A percentile compares a stretch with the other conserved stretches of the same genome.
phyloP scores from a whole-genome alignment of 257 asterid species.

The Parsonsia alboflavescens region DNA sequence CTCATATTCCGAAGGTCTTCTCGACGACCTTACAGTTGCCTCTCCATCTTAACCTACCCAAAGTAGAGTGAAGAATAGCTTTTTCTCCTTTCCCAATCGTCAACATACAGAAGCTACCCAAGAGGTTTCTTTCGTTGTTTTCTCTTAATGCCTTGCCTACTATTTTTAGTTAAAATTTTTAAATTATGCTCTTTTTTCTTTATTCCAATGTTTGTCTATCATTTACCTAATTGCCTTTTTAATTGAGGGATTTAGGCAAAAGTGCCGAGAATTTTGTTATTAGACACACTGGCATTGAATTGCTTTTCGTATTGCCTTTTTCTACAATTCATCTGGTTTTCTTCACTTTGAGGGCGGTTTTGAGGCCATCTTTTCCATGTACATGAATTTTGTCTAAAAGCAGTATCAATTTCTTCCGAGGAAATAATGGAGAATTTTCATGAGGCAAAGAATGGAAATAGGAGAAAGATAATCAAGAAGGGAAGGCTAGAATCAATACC shows the following conservation, averaged over 20 bases:
- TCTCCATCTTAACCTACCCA: neutral
- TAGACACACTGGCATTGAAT: constrained; percentile 2
- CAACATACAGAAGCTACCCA: neutral
- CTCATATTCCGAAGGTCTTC: no score
- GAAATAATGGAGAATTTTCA: constrained; percentile 29
- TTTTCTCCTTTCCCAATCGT: neutral
- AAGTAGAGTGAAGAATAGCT: neutral
- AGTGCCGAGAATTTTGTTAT: neutral
- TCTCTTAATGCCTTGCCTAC: neutral
- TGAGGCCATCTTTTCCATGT: no score
- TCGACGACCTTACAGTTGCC: no score
- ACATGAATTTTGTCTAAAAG: constrained; percentile 38
- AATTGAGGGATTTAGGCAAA: no score
- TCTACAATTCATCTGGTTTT: constrained; percentile 29
- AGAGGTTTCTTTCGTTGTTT: neutral
- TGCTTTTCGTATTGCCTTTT: constrained; percentile 19
- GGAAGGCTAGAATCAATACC: constrained; percentile 65
- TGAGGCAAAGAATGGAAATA: constrained; percentile 31
- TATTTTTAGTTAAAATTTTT: no score
- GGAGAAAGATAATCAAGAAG: constrained; percentile 51
- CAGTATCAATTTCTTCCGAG: constrained; percentile 25
- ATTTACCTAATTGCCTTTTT: no score
- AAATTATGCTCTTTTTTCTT: neutral
- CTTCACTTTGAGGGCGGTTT: constrained; percentile 16
- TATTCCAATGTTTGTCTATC: no score